Conservation (phyloP, 495 filamentous ascomycete species). For the Aspergillus carlsbadensis region DNA sequence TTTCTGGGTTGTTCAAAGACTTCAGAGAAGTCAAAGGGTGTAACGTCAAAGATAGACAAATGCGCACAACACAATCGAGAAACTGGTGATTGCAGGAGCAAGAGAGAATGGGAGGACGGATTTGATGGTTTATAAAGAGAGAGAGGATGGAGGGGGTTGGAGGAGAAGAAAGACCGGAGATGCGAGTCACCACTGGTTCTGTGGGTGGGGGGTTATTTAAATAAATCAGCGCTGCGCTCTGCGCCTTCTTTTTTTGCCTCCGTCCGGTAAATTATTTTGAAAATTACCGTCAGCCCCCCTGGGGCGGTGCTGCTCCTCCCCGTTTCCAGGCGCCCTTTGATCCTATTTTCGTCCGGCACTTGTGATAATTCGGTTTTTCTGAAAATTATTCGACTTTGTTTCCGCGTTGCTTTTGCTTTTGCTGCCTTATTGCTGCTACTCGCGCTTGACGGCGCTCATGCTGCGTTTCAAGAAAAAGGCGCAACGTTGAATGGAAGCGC, state of each 20-base stretch:
- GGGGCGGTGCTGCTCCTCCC: constrained; percentile 9
- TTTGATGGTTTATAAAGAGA: constrained; percentile 12
- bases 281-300: constrained; percentile 16
- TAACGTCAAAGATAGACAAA: constrained; percentile 11
- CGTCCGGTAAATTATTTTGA: constrained; percentile 8
- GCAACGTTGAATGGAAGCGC: constrained; percentile 6
- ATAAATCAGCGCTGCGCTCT: constrained; percentile 2
- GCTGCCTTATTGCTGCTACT: background rate
- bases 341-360: background rate
- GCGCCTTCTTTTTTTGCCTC: constrained; percentile 12
- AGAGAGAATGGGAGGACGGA: constrained; percentile 13
- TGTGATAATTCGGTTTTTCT: background rate
- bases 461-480: constrained; percentile 14
- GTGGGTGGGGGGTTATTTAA: constrained; percentile 20
- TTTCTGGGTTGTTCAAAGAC: constrained; percentile 16
- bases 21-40: constrained; percentile 1
- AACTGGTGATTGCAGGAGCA: constrained; percentile 5
- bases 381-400: no score
- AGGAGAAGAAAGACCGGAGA: constrained; percentile 19
- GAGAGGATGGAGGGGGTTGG: constrained; percentile 9
- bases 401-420: background rate
- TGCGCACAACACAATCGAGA: constrained; percentile 17
- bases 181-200: constrained; percentile 15
- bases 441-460: background rate
- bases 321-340: background rate